phyloP scores from a whole-genome alignment of 2,329 filamentous ascomycete species.

The Arthrobotrys entomopaga region DNA sequence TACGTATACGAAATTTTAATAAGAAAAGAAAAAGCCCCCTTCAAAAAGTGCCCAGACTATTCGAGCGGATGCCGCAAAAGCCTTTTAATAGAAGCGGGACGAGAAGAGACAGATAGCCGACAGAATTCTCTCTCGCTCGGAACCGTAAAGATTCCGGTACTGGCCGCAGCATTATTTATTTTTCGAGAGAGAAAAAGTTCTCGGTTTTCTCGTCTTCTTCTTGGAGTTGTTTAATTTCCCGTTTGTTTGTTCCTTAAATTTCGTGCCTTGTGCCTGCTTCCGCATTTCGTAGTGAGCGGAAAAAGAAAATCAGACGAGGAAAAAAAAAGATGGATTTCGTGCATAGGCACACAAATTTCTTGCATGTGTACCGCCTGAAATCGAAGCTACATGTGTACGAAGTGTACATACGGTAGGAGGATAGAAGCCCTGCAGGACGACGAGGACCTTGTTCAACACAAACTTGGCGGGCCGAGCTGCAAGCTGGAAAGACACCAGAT shows the following conservation, averaged over 20 bases:
- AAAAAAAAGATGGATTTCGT: too few species aligned
- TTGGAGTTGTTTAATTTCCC: constrained; percentile 10
- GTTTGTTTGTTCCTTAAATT: constrained; percentile 15
- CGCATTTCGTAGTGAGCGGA: constrained; percentile 20
- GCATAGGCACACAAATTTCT: too few species aligned
- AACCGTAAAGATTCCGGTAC: constrained; percentile 18
- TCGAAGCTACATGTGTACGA: too few species aligned
- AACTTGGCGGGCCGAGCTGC: constrained; percentile 14
- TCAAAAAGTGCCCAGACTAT: constrained; percentile 15
- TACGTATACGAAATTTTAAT: constrained; percentile 1
- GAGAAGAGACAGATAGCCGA: constrained; percentile 46
- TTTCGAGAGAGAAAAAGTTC: background rate
- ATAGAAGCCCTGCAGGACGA: constrained; percentile 1
- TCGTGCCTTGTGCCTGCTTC: constrained; percentile 7
- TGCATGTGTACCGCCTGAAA: too few species aligned
- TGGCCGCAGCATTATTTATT: constrained; percentile 17
- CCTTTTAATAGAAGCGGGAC: constrained; percentile 50
- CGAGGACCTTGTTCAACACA: constrained; percentile 31
- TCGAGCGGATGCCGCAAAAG: constrained; percentile 18
- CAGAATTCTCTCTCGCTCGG: constrained; percentile 8
- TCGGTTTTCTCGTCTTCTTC: constrained; percentile 6
- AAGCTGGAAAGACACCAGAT: constrained; percentile 5
- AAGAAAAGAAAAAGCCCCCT: too few species aligned
- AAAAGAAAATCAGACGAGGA: constrained; percentile 1
- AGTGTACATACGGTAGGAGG: too few species aligned